A percentile compares a stretch with the other conserved stretches of the same genome.
These are phyloP conservation scores for Diddensiella santjacobensis DNA, from an alignment of 805 yeast species.

Conservation along the genomic window DNA sequence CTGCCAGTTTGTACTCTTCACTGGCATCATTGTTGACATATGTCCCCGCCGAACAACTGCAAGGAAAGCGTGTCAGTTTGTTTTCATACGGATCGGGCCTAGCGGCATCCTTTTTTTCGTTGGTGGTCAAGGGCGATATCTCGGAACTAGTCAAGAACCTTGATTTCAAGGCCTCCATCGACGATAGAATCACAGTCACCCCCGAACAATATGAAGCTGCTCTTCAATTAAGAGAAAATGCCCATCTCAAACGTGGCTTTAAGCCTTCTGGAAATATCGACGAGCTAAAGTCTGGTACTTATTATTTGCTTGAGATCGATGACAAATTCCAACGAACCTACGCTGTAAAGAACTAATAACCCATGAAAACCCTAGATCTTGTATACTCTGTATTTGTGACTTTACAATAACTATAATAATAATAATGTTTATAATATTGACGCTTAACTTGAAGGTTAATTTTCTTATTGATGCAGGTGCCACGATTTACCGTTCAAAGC, in stretches of 20 bases:
- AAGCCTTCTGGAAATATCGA: constrained; percentile 79
- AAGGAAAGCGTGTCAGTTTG: constrained; percentile 80
- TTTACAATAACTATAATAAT: too few species aligned
- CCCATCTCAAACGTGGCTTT: constrained; percentile 76
- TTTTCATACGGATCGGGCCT: constrained; percentile 98
- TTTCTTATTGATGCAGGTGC: too few species aligned
- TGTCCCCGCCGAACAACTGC: constrained; percentile 69
- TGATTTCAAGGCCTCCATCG: constrained; percentile 64
- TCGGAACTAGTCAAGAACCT: constrained; percentile 59
- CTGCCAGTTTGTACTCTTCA: constrained; percentile 88
- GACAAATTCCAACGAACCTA: constrained; percentile 86
- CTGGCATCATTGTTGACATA: constrained; percentile 75
- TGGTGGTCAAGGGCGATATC: constrained; percentile 77
- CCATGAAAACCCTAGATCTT: too few species aligned
- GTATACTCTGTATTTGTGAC: too few species aligned
- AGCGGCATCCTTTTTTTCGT: constrained; percentile 84
- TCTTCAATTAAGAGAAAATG: constrained; percentile 79
- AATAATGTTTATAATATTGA: too few species aligned
- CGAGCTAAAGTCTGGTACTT: constrained; percentile 66
- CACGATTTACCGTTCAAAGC: too few species aligned
- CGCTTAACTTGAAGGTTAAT: too few species aligned
- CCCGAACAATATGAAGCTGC: constrained; percentile 83
- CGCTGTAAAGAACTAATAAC: constrained; percentile 57
- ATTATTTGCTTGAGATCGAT: constrained; percentile 78
- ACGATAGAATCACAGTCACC: constrained; percentile 57